These are phyloP conservation scores for Ceratopteris richardii DNA, from an alignment of 75 land plant genomes.

Conservation along the genomic window DNA sequence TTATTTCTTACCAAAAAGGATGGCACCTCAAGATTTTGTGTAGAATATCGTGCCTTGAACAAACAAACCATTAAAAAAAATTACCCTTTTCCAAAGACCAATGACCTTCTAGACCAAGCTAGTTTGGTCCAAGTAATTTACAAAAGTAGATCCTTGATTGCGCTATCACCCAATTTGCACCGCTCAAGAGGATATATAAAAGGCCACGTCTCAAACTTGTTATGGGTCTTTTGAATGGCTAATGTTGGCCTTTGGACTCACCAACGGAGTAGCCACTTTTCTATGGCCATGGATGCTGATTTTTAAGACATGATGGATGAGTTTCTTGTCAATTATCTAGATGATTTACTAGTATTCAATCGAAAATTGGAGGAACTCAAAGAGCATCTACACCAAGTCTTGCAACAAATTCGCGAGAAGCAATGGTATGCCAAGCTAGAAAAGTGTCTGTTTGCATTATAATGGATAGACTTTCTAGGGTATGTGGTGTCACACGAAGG, in stretches of 20 bases:
- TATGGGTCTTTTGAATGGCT: constrained; percentile 1
- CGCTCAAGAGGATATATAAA: constrained; percentile 17
- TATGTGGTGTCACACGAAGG: too few relatives aligned
- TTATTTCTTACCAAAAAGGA: constrained; percentile 25
- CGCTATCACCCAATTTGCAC: constrained; percentile 30
- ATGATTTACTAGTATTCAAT: too few relatives aligned
- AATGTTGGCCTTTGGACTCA: constrained; percentile 22
- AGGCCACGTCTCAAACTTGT: constrained; percentile 20
- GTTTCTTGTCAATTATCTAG: too few relatives aligned
- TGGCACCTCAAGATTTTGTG: constrained; percentile 16
- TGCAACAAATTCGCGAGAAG: too few relatives aligned
- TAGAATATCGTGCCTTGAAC: constrained; percentile 25
- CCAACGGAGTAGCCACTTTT: constrained; percentile 21
- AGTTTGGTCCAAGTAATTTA: not conserved
- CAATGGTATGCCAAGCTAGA: too few relatives aligned
- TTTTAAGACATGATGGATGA: too few relatives aligned
- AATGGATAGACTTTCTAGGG: too few relatives aligned
- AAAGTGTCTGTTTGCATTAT: too few relatives aligned
- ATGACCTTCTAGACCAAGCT: constrained; percentile 17
- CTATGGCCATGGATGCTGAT: too few relatives aligned
- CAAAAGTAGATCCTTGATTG: constrained; percentile 18
- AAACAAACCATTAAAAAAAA: constrained; percentile 24
- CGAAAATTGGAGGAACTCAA: too few relatives aligned
- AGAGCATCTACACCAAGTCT: too few relatives aligned
- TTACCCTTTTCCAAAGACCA: constrained; percentile 24